Evolutionary conservation across 768 basidiomycete genomes (phyloP).

Genomic region (Gloeophyllum trabeum): DNA sequence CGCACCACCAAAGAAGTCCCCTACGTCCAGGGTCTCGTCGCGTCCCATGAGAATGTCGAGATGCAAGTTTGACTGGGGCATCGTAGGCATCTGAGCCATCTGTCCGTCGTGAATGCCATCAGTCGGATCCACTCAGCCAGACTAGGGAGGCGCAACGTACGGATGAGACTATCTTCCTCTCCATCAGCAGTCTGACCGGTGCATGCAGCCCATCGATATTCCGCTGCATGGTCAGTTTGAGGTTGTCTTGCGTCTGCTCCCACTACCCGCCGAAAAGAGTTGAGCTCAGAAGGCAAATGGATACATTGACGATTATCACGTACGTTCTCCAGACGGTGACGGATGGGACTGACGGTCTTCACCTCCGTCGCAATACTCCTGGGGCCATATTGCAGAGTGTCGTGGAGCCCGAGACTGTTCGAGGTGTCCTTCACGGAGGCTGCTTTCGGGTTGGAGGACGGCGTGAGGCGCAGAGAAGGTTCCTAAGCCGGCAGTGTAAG

Average conservation of each 20-base stretch:
- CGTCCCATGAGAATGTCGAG: conserved; percentile 91
- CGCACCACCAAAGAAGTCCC: conserved; percentile 74
- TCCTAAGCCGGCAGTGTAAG: no score
- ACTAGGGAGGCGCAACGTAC: no score
- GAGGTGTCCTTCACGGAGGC: conserved; percentile 60
- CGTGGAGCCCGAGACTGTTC: conserved; percentile 76
- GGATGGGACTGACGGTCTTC: conserved; percentile 45
- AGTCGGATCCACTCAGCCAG: no score
- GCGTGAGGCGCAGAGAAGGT: conserved; percentile 53
- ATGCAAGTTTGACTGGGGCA: conserved; percentile 67
- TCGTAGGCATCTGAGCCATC: conserved; percentile 56
- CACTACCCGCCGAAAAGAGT: conserved; percentile 72
- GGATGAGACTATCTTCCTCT: conserved; percentile 71
- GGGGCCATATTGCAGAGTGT: conserved; percentile 78
- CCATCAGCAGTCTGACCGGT: conserved; percentile 88
- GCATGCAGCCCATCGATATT: conserved; percentile 80
- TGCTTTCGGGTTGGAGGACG: conserved; percentile 37
- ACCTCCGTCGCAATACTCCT: conserved; percentile 71
- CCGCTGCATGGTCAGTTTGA: conserved; percentile 77
- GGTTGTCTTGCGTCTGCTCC: conserved; percentile 85
- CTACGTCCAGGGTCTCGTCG: conserved; percentile 71
- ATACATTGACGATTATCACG: not conserved
- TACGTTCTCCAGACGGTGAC: conserved; percentile 70
- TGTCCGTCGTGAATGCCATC: conserved; percentile 16
- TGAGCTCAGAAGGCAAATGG: no score